Evolutionary conservation across 2,329 filamentous ascomycete genomes (phyloP), one percentile per base, ranked within the genome.

Genomic region (Sporothrix inflata): DNA sequence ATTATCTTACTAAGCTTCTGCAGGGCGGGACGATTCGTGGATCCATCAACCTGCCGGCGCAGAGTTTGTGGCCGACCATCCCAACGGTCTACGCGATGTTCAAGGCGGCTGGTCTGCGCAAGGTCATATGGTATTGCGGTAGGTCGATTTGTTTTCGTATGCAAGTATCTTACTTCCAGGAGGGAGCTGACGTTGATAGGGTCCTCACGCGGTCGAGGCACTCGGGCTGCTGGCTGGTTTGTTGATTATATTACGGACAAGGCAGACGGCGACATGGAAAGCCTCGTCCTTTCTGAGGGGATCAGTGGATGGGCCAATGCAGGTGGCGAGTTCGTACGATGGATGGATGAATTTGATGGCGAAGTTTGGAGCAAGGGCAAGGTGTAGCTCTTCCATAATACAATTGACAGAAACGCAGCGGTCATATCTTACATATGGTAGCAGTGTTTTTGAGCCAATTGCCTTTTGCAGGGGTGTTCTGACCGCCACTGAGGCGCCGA

Each of bases 21-120:
- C 81, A 83, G 87, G 88, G 88, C 60, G 87, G 87, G 60, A 87
- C 85, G 0, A 88, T 90, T 75, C 81, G 80, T 12, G 83, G 82
- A 1, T 87, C 87, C 2, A 79, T 90, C 76, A 86, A 86, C 74
- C 79, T 87, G 4, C 85, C 84, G 0, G 84, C 84, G 0, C 84
- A 86, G 73, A 83, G 80, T 71, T 76, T 87, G 3, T 82, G 82
- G 55, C 80, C 81, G 0, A 81, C 80, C 4, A 80, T 86, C 4
- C 81, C 83, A 0, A 77, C 80, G 0, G 74, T 86, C 1, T 85
- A 86, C 73, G 76, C 73, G 27, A 66, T 85, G 11, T 82, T 85
- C 76, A 82, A 82, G 66, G 77, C 79, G 0, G 83, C 84, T 0
- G 81, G 81, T 3, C 71, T 84, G 2, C 73, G 75, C 6, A 81